Percentiles rank a stretch among this genome's conserved stretches.
Conservation (phyloP, 495 filamentous ascomycete genomes). For the Daldinia childiae region DNA sequence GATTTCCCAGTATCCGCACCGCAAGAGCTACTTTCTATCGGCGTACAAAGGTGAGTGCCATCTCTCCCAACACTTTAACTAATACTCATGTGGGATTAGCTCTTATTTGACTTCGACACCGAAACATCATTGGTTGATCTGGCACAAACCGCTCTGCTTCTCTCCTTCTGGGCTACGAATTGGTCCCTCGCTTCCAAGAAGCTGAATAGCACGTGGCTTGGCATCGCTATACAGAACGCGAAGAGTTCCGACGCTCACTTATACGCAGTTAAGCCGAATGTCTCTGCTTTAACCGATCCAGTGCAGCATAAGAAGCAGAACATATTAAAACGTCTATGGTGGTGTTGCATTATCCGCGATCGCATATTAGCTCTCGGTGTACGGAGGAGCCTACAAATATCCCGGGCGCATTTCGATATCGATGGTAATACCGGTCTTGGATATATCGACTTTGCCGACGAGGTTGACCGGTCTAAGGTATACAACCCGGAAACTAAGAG, state of each 20-base stretch:
- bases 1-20: slow-evolving; percentile 54
- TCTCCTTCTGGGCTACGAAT: slow-evolving; percentile 53
- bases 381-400: slow-evolving; percentile 58
- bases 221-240: slow-evolving; percentile 58
- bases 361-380: slow-evolving; percentile 59
- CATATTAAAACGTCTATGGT: slow-evolving; percentile 57
- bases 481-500: slow-evolving; percentile 56
- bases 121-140: slow-evolving; percentile 47
- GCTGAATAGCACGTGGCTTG: slow-evolving; percentile 58
- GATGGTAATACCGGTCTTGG: slow-evolving; percentile 47
- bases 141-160: slow-evolving; percentile 57
- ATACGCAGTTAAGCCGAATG: slow-evolving; percentile 43
- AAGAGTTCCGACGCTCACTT: slow-evolving; percentile 55
- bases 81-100: slow-evolving; percentile 34
- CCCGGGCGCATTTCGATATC: slow-evolving; percentile 52
- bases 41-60: slow-evolving; percentile 50
- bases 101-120: slow-evolving; percentile 50
- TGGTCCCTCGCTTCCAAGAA: slow-evolving; percentile 50
- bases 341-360: slow-evolving; percentile 62
- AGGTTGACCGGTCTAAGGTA: slow-evolving; percentile 54
- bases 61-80: not conserved
- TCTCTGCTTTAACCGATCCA: slow-evolving; percentile 35
- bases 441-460: slow-evolving; percentile 55
- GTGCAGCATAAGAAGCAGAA: slow-evolving; percentile 48
- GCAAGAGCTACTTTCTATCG: slow-evolving; percentile 57